Evolutionary conservation across 306 rosid species (phyloP), one percentile per base, ranked within the genome.

Genomic region (Gastrolobium bilobum): DNA sequence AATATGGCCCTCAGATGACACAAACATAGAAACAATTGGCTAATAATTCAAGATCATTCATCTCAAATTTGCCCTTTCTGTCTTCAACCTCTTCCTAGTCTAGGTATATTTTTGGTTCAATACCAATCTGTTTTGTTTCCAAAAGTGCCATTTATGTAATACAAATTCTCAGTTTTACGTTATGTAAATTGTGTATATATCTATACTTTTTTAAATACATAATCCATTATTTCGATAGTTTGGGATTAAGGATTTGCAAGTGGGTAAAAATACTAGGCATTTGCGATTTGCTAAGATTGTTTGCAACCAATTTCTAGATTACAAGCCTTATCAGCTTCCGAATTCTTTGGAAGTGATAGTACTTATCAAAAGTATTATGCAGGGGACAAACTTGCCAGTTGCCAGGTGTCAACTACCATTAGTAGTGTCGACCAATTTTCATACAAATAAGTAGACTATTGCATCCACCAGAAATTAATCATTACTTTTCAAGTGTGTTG

Each of bases 1-100:
- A 63, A 93, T 91, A 87, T 95, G 99, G 99, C 99, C 99, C 3
- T 91, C 98, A 2, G 99, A 95, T 80, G 99, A 95, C 89, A 54
- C 94, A n/a, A 90, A 91, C 91, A 86, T 94, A 20, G 97, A 92
- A 85, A 92, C 82, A 83, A 87, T 93, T 37, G 98, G 98, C 54
- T 95, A 76, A 88, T 20, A 35, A 66, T 57, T 34, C 4, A 48
- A 48, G 37, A 65, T 59, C 15, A 35, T 10, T 80, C 67, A 59
- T 76, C 26, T 6, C 30, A 31, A 13, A 0, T 60, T 85, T 72
- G 71, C 65, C 50, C 48, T 60, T 83, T 69, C 20, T 35, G 52
- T 80, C 33, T 59, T 42, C 10, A 59, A 37, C 63, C 43, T 73
- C 58, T 85, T 72, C 66, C 70, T 86, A 79, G 84, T 79, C 71